Conservation (phyloP, 495 filamentous ascomycete genomes). For the Pyronema omphalodes region DNA sequence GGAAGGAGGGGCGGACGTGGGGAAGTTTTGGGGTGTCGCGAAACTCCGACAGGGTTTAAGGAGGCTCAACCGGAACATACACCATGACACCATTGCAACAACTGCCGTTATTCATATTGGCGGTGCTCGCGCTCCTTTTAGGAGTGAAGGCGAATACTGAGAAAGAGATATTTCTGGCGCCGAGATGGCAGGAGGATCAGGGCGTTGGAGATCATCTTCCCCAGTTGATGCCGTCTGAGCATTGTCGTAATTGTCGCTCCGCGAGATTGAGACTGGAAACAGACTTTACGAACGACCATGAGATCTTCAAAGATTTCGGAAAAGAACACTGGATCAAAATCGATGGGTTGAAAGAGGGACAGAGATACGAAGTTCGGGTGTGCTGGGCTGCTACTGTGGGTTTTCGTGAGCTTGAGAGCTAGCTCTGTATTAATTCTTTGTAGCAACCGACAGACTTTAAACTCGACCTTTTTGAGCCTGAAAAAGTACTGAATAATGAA, state of each 20-base stretch:
- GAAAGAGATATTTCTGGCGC: conserved; percentile 75
- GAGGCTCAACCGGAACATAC: no score
- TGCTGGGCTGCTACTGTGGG: conserved; percentile 89
- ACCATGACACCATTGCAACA: no score
- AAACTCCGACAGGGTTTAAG: no score
- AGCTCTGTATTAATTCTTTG: background rate
- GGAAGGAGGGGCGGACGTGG: no score
- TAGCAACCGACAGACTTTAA: conserved; percentile 80
- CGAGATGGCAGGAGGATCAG: conserved; percentile 20
- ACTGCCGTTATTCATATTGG: no score
- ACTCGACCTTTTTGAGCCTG: conserved; percentile 38
- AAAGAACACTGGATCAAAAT: conserved; percentile 65
- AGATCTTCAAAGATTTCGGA: conserved; percentile 28
- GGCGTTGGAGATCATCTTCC: background rate
- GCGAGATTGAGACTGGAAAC: conserved; percentile 10
- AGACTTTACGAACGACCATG: no score
- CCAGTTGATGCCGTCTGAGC: conserved; percentile 8
- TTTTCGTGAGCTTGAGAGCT: conserved; percentile 9
- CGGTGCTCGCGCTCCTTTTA: no score
- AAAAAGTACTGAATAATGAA: conserved; percentile 14
- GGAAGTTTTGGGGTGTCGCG: no score
- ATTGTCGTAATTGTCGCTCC: conserved; percentile 11
- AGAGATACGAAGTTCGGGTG: conserved; percentile 78
- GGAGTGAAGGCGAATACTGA: conserved; percentile 48
- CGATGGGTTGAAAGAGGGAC: conserved; percentile 48